Evolutionary conservation across 177 flowering plant species (phyloP).

Genomic region (Vitis hybrid): DNA sequence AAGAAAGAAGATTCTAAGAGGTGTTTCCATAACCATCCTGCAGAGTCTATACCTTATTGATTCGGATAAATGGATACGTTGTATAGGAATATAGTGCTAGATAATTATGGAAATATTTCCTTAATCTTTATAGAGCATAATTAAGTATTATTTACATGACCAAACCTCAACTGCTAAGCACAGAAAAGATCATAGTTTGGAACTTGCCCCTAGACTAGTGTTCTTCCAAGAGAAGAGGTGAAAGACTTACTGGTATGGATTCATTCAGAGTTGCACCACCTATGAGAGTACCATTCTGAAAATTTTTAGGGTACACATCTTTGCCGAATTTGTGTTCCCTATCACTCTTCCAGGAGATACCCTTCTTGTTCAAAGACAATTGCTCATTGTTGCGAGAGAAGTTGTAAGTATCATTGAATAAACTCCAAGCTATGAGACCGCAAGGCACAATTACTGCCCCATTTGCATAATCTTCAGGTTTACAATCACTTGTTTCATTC

Average conservation of each 20-base stretch:
- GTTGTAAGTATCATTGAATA: slow-evolving; percentile 89
- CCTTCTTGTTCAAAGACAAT: slow-evolving; percentile 63
- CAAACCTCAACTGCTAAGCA: neutral
- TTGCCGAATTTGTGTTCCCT: slow-evolving; percentile 82
- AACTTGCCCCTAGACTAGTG: neutral
- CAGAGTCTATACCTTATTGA: neutral
- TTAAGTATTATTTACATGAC: neutral
- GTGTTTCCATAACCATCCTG: neutral
- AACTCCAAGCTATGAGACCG: slow-evolving; percentile 99
- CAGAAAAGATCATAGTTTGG: neutral
- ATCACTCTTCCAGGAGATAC: slow-evolving; percentile 93
- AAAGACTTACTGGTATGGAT: slow-evolving; percentile 56
- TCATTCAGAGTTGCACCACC: slow-evolving; percentile 65
- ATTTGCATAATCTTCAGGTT: slow-evolving; percentile 61
- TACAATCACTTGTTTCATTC: slow-evolving; percentile 42
- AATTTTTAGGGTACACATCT: slow-evolving; percentile 77
- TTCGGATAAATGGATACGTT: neutral
- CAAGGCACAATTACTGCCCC: slow-evolving; percentile 83
- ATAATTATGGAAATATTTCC: neutral
- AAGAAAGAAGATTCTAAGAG: neutral
- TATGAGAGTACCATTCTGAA: slow-evolving; percentile 60
- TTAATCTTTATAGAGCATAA: neutral
- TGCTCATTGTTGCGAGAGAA: slow-evolving; percentile 45
- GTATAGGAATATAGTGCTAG: neutral
- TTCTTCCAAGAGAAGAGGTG: neutral